These are phyloP conservation scores for Suillus subalutaceus DNA, from an alignment of 768 basidiomycete genomes.

Conservation along the genomic window DNA sequence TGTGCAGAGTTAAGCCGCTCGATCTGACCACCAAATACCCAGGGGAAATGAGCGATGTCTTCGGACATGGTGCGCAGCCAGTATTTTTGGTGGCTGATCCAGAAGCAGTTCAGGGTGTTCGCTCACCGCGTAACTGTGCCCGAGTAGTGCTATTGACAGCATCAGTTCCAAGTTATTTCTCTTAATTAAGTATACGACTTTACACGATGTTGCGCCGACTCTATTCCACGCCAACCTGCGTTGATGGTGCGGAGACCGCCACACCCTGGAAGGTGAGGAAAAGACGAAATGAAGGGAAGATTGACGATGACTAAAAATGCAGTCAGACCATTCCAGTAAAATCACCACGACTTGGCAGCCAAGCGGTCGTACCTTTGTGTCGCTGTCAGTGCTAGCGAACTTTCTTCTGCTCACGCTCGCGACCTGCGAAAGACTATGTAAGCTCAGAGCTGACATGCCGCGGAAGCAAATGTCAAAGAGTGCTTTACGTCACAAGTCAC, in stretches of 20 bases:
- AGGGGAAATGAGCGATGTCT: not conserved
- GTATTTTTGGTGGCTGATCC: not conserved
- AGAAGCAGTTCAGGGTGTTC: not conserved
- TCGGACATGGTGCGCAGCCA: not conserved
- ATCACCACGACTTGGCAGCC: not conserved
- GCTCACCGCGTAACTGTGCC: not conserved
- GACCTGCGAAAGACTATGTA: not conserved
- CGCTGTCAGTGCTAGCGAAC: not conserved
- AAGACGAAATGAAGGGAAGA: not conserved
- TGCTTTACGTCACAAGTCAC: conserved; percentile 30
- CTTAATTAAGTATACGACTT: not conserved
- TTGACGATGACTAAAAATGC: not conserved
- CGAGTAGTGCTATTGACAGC: not conserved
- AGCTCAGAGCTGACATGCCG: not conserved
- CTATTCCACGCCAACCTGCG: not conserved
- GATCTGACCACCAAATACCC: not conserved
- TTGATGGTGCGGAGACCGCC: conserved; percentile 2
- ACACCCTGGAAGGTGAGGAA: not conserved
- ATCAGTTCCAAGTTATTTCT: not conserved
- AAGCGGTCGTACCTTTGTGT: not conserved
- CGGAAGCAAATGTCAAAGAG: not conserved
- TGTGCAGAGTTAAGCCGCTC: not conserved
- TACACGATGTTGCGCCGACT: not conserved
- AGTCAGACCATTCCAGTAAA: not conserved
- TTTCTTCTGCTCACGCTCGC: not conserved